Base-by-base conservation (phyloP, 2,329 filamentous ascomycete genomes). In the Fusarium sp. region DNA sequence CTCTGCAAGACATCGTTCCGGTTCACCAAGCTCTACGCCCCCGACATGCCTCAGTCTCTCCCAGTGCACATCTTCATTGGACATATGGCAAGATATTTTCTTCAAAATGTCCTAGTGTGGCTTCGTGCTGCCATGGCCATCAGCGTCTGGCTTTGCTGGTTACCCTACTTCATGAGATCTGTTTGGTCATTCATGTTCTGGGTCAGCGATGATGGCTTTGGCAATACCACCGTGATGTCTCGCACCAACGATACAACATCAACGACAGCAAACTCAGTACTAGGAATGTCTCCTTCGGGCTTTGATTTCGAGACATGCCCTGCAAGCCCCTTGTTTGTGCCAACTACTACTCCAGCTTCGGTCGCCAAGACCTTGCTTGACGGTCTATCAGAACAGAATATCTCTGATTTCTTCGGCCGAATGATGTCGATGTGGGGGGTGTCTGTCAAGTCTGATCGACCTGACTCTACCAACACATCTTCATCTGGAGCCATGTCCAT, bases 1-100 rank as follows among this genome's bases (percentile, higher is more conserved):
- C 90, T 99, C 38, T 99, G 96, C 90, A 99, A 99, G 85, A 99
- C 96, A 5, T 91, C 95, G 0, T 99, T 98, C 79, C 93, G 94
- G 67, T 99, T 99, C 85, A 99, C 96, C 57, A 99, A 99, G 82
- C 89, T 99, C 41, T 99, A 99, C 84, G 91, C 95, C 68, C 94
- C 94, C 7, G 89, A 95, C 78, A 99, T 99, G 96, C 97, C 96
- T 3, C 88, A 89, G 69, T 90, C 89, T 15, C 87, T 99, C 17
- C 96, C 97, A 1, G 87, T 91, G 42, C 88, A 91, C 50, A 86
- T 99, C 69, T 98, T 99, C 76, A 73, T 94, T 60, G 90, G 90
- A 70, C 93, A 97, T 81, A 90, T 95, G 75, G 83, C 89, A 58
- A 86, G 93, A 50, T 95, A 97, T 79, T 82, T 91, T 15, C 78